These are phyloP conservation scores for Conoideocrella luteorostrata DNA, from an alignment of 2,329 filamentous ascomycete genomes.

Conservation along the genomic window DNA sequence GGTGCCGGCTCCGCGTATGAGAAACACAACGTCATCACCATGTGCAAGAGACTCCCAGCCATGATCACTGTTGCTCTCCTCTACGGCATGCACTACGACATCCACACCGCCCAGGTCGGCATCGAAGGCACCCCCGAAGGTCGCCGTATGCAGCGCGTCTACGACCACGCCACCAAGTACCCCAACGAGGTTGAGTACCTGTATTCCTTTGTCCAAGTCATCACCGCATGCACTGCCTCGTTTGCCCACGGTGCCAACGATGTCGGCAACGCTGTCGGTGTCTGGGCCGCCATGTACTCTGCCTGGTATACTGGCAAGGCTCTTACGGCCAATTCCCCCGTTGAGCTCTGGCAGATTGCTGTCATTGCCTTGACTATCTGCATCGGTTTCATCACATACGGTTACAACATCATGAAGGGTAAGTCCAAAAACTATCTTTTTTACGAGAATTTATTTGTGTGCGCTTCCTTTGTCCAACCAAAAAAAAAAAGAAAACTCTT, in stretches of 20 bases:
- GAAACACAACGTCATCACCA: conserved; percentile 58
- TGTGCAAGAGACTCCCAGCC: conserved; percentile 62
- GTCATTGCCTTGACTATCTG: conserved; percentile 59
- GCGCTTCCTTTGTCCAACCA: too few relatives aligned
- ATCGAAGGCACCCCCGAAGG: conserved; percentile 17
- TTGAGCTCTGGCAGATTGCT: conserved; percentile 71
- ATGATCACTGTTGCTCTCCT: conserved; percentile 55
- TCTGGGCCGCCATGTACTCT: conserved; percentile 62
- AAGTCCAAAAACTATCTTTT: conserved; percentile 19
- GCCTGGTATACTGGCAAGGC: conserved; percentile 60
- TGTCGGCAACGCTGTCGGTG: conserved; percentile 64
- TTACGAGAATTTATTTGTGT: too few relatives aligned
- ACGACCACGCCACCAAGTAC: conserved; percentile 58
- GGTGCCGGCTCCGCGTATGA: conserved; percentile 70
- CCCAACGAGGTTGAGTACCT: conserved; percentile 64
- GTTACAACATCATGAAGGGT: conserved; percentile 82
- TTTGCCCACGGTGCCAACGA: conserved; percentile 76
- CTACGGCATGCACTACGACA: conserved; percentile 77
- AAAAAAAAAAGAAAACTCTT: too few relatives aligned
- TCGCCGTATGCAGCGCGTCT: conserved; percentile 43
- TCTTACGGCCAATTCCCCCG: conserved; percentile 54
- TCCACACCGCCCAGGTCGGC: conserved; percentile 43
- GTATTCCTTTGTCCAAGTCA: conserved; percentile 60
- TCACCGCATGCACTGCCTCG: conserved; percentile 65
- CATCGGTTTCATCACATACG: conserved; percentile 65